These are phyloP conservation scores for Buddleja alternifolia DNA, from an alignment of 257 asterid species.

Conservation along the genomic window DNA sequence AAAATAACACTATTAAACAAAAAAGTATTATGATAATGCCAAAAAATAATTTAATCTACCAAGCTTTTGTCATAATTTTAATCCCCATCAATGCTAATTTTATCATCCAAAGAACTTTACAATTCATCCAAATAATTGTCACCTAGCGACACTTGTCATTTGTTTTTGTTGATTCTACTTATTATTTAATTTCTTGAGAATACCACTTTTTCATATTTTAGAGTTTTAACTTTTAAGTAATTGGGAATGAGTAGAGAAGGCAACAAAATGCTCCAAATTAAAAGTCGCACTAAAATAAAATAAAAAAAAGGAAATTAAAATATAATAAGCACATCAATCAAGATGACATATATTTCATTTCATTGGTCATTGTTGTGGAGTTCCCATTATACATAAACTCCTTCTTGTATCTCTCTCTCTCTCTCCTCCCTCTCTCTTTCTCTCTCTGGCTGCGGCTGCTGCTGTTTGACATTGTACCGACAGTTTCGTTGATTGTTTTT, in stretches of 20 bases:
- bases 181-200: not conserved
- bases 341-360: conserved; percentile 37
- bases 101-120: too few relatives aligned
- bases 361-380: conserved; percentile 44
- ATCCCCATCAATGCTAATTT: too few relatives aligned
- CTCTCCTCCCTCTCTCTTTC: conserved; percentile 22
- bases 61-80: too few relatives aligned
- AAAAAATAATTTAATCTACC: too few relatives aligned
- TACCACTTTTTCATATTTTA: not conserved
- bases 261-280: conserved; percentile 22
- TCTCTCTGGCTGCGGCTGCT: conserved; percentile 14
- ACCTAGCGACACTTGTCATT: not conserved
- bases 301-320: not conserved
- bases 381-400: conserved; percentile 35
- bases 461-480: conserved; percentile 46
- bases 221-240: not conserved
- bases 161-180: not conserved
- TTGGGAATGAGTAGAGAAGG: conserved; percentile 33
- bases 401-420: conserved; percentile 16
- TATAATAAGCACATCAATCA: conserved; percentile 8
- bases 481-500: conserved; percentile 34
- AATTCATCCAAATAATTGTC: not conserved
- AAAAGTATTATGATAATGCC: too few relatives aligned
- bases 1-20: too few relatives aligned
- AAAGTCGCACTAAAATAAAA: conserved; percentile 18